Evolutionary conservation across 2,329 filamentous ascomycete species (phyloP).

Genomic region (Boeremia exigua): DNA sequence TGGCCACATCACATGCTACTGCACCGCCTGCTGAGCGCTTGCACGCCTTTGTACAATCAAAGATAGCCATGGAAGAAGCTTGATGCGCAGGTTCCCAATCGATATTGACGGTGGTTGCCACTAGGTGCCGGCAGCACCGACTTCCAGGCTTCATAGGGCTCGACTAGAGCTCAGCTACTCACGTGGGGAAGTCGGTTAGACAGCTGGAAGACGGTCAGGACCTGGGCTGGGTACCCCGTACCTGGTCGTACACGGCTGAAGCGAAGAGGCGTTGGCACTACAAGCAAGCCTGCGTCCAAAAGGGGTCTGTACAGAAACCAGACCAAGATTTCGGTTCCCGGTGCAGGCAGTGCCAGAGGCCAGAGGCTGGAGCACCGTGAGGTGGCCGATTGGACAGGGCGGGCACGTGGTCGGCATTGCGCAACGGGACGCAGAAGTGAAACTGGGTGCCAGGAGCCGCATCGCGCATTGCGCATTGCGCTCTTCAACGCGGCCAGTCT

Average conservation of each 20-base stretch:
- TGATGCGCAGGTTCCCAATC: not conserved
- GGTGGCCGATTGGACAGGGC: not conserved
- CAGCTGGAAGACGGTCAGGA: too few species aligned
- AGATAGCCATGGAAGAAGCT: not conserved
- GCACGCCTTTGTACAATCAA: not conserved
- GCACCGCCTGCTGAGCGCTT: too few species aligned
- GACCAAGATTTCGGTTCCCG: not conserved
- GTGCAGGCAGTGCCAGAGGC: slow-evolving; percentile 1
- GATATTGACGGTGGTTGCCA: not conserved
- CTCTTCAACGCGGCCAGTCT: slow-evolving; percentile 10
- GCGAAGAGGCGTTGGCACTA: slow-evolving; percentile 1
- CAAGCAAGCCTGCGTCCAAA: not conserved
- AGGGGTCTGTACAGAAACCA: not conserved
- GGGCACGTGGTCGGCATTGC: slow-evolving; percentile 5
- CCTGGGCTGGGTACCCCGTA: too few species aligned
- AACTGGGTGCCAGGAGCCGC: not conserved
- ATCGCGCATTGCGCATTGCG: not conserved
- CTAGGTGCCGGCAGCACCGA: slow-evolving; percentile 13
- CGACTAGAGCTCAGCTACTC: slow-evolving; percentile 11
- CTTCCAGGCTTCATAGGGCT: slow-evolving; percentile 6
- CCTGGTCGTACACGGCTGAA: slow-evolving; percentile 3
- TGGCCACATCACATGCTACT: too few species aligned
- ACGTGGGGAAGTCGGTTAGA: not conserved
- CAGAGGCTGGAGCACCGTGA: not conserved
- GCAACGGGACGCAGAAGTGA: not conserved